A percentile compares a stretch with the other conserved stretches of the same genome.
Evolutionary conservation across 129 eudicot genomes (phyloP).

Genomic region (Flaveria sonorensis): DNA sequence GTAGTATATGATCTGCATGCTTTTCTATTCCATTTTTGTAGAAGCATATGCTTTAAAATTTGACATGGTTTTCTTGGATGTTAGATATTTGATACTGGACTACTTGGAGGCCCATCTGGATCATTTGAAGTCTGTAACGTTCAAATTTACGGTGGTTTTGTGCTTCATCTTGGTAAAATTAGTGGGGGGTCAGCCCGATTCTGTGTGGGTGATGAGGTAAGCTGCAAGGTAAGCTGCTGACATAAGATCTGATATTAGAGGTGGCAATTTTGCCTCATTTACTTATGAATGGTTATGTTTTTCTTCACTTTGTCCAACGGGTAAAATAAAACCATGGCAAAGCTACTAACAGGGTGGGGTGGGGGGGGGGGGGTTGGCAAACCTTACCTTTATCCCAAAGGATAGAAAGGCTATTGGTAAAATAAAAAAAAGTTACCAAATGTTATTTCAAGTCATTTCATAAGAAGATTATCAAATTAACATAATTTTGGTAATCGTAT

Average conservation of each 20-base stretch:
- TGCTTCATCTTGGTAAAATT: slow-evolving; percentile 80
- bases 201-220: slow-evolving; percentile 65
- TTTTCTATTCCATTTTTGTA: not conserved
- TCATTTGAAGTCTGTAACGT: slow-evolving; percentile 72
- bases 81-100: slow-evolving; percentile 89
- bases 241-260: slow-evolving; percentile 4
- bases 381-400: too few species aligned
- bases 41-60: slow-evolving; percentile 8
- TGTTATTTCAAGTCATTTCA: not conserved
- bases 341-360: too few species aligned
- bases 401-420: not conserved
- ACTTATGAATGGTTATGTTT: not conserved
- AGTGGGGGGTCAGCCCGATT: slow-evolving; percentile 55
- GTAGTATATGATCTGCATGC: not conserved
- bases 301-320: not conserved
- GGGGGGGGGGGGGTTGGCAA: too few species aligned
- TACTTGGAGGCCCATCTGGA: slow-evolving; percentile 72
- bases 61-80: slow-evolving; percentile 14
- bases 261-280: not conserved
- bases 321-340: too few species aligned
- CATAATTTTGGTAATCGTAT: not conserved
- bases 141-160: slow-evolving; percentile 82
- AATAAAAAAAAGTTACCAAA: not conserved
- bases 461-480: not conserved
- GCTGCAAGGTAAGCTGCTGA: slow-evolving; percentile 65